Conservation (phyloP, 2,329 filamentous ascomycete genomes). For the Amylocarpus encephaloides region DNA sequence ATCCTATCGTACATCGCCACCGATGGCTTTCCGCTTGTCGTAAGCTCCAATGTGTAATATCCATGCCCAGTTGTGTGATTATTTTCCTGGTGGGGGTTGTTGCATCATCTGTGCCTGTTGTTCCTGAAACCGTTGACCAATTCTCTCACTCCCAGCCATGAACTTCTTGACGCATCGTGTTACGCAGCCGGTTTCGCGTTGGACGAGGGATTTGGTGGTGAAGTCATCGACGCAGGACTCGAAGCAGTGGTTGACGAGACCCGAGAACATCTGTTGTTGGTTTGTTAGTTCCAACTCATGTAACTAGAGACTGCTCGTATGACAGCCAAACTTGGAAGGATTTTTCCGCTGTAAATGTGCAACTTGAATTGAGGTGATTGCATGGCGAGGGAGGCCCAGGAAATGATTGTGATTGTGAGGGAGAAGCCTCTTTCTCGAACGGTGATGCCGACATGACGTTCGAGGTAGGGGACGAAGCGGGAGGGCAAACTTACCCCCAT, state of each 20-base stretch:
- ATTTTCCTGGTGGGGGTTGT: constrained; percentile 27
- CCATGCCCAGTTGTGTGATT: background rate
- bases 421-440: background rate
- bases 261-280: constrained; percentile 47
- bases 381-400: no score
- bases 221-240: constrained; percentile 97
- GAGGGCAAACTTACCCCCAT: constrained; percentile 67
- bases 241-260: constrained; percentile 85
- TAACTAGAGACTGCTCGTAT: no score
- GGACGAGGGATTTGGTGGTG: constrained; percentile 88
- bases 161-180: constrained; percentile 94
- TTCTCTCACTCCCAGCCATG: constrained; percentile 82
- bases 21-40: background rate
- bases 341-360: background rate
- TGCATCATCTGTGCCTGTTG: constrained; percentile 54
- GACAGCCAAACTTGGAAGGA: no score
- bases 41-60: background rate
- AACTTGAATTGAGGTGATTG: background rate
- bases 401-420: background rate
- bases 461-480: background rate
- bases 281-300: background rate
- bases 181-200: constrained; percentile 85
- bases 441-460: background rate
- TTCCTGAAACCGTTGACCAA: constrained; percentile 84
- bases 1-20: background rate